Evolutionary conservation across 371 early-diverging fungal genomes (phyloP), one percentile per base, ranked within the genome.

Genomic region (Chytridium lagenaria): DNA sequence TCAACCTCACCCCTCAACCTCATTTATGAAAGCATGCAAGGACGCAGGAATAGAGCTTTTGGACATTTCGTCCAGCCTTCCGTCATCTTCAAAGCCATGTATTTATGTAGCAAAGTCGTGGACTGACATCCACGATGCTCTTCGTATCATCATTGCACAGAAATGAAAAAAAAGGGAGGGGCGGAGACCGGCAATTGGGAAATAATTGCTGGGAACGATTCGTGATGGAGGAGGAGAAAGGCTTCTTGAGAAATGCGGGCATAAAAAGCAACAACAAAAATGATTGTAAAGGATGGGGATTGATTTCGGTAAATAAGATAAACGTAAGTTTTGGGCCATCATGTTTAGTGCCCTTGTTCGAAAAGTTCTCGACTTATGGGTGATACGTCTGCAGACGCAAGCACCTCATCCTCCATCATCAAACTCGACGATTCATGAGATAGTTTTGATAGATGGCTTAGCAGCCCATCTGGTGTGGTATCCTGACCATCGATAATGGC

Each of bases 361-460:
- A n/a, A n/a, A n/a, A n/a, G n/a, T n/a, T n/a, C n/a, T n/a, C n/a
- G n/a, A n/a, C n/a, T n/a, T n/a, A 36, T 26, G 34, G 61, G 61
- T 5, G 61, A 61, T 2, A 61, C 61, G 12, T 61, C 57, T 19
- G 57, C 57, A 26, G 57, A 55, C 7, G 57, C 61, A 30, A 61
- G 3, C 5, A 61, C 10, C 23, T 61, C 61, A 34, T 61, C 61
- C 30, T 61, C 61, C 12, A 61, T 34, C 61, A 37, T 33, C 10
- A 34, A 10, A 52, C 34, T 34, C 36, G 36, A 10, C 26, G 19
- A 10, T 55, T 5, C 23, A 15, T 55, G 5, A 55, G 10, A 7
- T 55, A n/a, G n/a, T 26, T 10, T 28, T 55, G 7, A 23, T 26
- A 5, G 30, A 10, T 26, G 55, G 10, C 23, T 15, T 16, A 10